These are phyloP conservation scores for Epichloe sibirici DNA, from an alignment of 2,329 filamentous ascomycete genomes.

Conservation along the genomic window DNA sequence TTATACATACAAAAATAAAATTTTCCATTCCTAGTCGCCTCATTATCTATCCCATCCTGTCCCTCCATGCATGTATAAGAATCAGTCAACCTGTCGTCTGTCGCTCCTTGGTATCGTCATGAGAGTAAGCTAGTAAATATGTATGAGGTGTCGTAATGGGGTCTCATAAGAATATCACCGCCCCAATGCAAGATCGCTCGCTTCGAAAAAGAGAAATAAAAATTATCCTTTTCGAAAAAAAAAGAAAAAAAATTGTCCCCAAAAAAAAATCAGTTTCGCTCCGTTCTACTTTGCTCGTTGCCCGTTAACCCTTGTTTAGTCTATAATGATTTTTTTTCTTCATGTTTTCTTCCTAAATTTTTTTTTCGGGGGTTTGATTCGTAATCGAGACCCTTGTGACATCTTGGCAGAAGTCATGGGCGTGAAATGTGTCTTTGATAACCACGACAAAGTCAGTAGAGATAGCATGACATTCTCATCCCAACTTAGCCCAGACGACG, in stretches of 20 bases:
- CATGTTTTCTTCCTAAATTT: not conserved
- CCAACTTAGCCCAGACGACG: conserved; percentile 16
- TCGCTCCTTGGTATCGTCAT: conserved; percentile 2
- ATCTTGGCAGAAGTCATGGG: not conserved
- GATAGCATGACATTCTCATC: not conserved
- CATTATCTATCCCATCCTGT: not conserved
- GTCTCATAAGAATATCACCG: not conserved
- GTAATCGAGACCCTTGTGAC: not conserved
- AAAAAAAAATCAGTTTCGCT: not conserved
- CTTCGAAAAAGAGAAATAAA: not conserved
- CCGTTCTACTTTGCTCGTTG: not conserved
- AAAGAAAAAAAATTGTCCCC: not conserved
- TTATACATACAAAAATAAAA: not conserved
- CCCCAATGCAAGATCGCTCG: conserved; percentile 6
- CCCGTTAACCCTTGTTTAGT: not conserved
- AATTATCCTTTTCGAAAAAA: not conserved
- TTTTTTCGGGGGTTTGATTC: not conserved
- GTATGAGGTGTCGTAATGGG: not conserved
- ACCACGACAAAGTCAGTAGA: not conserved
- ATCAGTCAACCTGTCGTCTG: not conserved
- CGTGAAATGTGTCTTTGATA: not conserved
- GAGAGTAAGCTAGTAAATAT: not conserved
- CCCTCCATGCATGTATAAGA: not conserved
- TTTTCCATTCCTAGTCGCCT: not conserved
- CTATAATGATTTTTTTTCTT: not conserved